Base-by-base conservation (phyloP, 2,329 filamentous ascomycete species). In the Monilinia aucupariae region DNA sequence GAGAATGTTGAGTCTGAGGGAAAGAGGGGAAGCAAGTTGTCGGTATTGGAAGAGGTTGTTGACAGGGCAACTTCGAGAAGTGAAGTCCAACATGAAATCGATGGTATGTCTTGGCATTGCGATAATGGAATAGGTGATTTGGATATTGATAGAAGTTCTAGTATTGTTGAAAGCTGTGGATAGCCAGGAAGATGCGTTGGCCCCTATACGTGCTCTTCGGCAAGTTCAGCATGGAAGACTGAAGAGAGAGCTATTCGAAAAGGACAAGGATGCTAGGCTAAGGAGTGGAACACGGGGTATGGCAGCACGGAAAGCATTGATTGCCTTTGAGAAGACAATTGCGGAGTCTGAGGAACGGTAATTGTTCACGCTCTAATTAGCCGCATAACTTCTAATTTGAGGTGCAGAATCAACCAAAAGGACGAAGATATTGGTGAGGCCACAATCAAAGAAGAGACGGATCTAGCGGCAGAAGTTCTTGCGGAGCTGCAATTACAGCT, bases 231-330 rank as follows among this genome's bases (percentile, higher is more conserved):
- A 90, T 69, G 81, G 86, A 65, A 80, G 85, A 27, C 77, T 89
- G 45, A 80, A 84, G 67, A 81, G 82, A 69, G 81, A 84, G 8
- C 77, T 92, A 3, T 90, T 89, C 62, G 81, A 86, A 25, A 81
- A 86, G 0, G 86, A 90, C 70, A 90, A 92, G 68, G 86, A 91
- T 71, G 90, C 90, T 9, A 80, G 85, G 49, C 76, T 91, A 48
- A 80, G 90, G 59, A 93, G 90, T 70, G 91, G 91, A 41, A 83
- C 89, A 1, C 78, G 91, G 49, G 91, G 91, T 0, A 77, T 89
- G 72, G 82, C 88, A 65, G 90, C 90, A 0, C 80, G 90, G n/a
- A 93, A 94, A 70, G 83, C 86, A 1, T 75, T 94, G 22, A 84
- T 85, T 56, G 82, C 82, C 4, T 82, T 86, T 34, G 91, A 96